Percentiles rank a stretch among this genome's conserved stretches.
Evolutionary conservation across 805 yeast species (phyloP).

Genomic region (Pichia manshurica): DNA sequence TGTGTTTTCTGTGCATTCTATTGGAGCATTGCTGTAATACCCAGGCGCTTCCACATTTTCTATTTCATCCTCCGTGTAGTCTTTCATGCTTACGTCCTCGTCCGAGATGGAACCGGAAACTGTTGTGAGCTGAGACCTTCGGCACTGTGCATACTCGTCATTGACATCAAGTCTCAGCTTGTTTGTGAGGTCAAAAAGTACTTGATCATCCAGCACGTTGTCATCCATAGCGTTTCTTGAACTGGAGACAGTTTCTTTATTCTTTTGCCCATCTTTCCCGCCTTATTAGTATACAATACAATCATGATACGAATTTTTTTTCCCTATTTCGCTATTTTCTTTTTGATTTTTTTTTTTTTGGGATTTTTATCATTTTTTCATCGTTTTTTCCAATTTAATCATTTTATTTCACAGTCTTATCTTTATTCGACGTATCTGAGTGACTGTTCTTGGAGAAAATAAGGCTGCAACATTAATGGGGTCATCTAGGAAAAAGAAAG

Average conservation of each 20-base stretch:
- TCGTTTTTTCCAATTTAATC: too few species aligned
- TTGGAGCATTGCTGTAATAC: not conserved
- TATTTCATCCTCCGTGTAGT: conserved; percentile 6
- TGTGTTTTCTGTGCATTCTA: not conserved
- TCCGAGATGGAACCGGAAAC: conserved; percentile 1
- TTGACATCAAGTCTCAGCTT: not conserved
- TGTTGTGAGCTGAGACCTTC: too few species aligned
- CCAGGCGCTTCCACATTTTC: not conserved
- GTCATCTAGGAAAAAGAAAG: conserved; percentile 51
- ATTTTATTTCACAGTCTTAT: not conserved
- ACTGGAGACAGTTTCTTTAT: too few species aligned
- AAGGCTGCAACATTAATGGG: too few species aligned
- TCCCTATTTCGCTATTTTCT: too few species aligned
- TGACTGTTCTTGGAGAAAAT: too few species aligned
- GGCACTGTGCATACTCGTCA: not conserved
- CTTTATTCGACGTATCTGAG: too few species aligned
- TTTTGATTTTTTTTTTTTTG: too few species aligned
- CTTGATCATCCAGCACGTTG: not conserved
- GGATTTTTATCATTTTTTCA: too few species aligned
- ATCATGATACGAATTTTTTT: too few species aligned
- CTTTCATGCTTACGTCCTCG: conserved; percentile 17
- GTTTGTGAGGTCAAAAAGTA: not conserved
- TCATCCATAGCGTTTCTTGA: not conserved
- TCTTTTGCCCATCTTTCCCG: too few species aligned
- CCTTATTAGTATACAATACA: too few species aligned